Percentiles rank a stretch among this genome's conserved stretches.
Evolutionary conservation across 148 eudicot species (phyloP).

Genomic region (Vaccinium macrocarpon): DNA sequence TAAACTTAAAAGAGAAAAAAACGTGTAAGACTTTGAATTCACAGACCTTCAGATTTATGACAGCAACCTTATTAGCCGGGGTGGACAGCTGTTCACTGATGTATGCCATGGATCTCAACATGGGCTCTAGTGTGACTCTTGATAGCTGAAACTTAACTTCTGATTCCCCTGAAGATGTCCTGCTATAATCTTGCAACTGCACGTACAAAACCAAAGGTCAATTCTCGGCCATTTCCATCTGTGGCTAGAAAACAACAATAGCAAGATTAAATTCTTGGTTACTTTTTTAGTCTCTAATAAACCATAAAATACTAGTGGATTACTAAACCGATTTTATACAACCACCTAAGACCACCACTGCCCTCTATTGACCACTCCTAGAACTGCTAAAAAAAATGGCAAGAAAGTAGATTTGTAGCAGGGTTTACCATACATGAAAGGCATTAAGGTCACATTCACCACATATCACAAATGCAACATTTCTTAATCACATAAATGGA

Average conservation of each 20-base stretch:
- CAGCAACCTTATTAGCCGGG: conserved; percentile 83
- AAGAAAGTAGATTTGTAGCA: too few species aligned
- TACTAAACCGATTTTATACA: too few species aligned
- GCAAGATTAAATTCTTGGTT: not conserved
- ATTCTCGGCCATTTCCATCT: conserved; percentile 5
- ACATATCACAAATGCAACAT: too few species aligned
- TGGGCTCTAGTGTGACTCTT: conserved; percentile 63
- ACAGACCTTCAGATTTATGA: conserved; percentile 85
- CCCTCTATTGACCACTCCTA: too few species aligned
- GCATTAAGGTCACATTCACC: too few species aligned
- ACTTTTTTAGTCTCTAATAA: not conserved
- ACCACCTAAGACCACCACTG: too few species aligned
- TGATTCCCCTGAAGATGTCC: conserved; percentile 59
- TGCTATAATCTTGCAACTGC: conserved; percentile 88
- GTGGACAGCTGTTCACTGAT: conserved; percentile 80
- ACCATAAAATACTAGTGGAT: not conserved
- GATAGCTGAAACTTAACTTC: conserved; percentile 77
- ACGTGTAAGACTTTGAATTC: not conserved
- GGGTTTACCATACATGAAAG: too few species aligned
- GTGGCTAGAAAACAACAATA: not conserved
- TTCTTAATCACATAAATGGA: too few species aligned
- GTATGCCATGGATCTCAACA: conserved; percentile 87
- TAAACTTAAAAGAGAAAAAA: not conserved
- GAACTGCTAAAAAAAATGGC: too few species aligned
- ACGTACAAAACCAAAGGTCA: conserved; percentile 17